Base-by-base conservation (phyloP, 768 basidiomycete species). In the Suillus occidentalis region DNA sequence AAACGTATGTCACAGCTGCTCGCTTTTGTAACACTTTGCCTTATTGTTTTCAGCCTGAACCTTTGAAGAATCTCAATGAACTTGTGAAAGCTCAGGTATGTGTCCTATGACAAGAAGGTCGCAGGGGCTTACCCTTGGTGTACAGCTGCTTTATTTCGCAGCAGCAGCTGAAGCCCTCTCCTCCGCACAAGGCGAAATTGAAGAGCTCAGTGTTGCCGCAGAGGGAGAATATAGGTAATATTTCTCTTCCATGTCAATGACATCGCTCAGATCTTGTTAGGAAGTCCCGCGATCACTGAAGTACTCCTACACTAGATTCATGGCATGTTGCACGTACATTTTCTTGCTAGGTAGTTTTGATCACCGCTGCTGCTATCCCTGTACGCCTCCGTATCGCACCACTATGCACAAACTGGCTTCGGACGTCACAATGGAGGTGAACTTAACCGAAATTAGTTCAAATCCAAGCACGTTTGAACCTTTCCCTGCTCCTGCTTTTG, bases 21-120 rank as follows among this genome's bases (percentile, higher is more conserved):
- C 4, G 25, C 28, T 50, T 64, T 62, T 9, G 9, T 22, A 47
- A 6, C 45, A 34, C 12, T 6, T 37, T 10, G 4, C n/a, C 60
- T 55, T 63, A 59, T 49, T 13, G 9, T 47, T 50, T n/a, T 28
- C 69, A 97, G 95, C 97, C 97, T 45, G 97, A 98, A 79, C 94
- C 97, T 4, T 78, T 99, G 75, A 95, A 93, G 87, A 94, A 97
- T 80, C 77, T 99, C 63, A 94, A 95, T 66, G 90, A 92, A 75
- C 88, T 99, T 53, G 85, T 87, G 72, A 97, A 97, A 77, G 92
- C 97, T 53, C 96, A 94, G 79, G 89, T 86, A 65, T 65, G 80
- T 52, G 37, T 56, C 39, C 60, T 18, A 58, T 45, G 13, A 6
- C 42, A 36, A 12, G 22, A n/a, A 53, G 49, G 9, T 31, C 6